Percentiles rank a stretch among this genome's conserved stretches.
phyloP scores from a whole-genome alignment of 495 filamentous ascomycete species.

The Penicillium desertorum region DNA sequence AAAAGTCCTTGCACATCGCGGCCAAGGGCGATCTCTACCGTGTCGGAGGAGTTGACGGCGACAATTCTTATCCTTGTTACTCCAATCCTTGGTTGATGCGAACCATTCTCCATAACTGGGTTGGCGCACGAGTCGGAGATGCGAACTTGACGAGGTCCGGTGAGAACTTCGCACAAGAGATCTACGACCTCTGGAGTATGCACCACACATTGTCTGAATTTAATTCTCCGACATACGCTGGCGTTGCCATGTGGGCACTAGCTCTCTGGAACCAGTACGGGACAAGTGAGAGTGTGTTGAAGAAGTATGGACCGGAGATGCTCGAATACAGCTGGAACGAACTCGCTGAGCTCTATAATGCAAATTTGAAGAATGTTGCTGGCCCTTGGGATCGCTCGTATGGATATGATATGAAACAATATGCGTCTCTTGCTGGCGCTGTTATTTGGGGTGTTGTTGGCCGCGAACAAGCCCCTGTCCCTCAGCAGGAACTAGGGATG shows the following conservation, averaged over 20 bases:
- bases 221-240: constrained; percentile 45
- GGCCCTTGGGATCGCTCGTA: constrained; percentile 48
- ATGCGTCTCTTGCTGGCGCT: constrained; percentile 37
- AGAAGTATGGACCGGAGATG: constrained; percentile 29
- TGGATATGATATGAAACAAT: constrained; percentile 46
- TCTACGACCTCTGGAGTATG: constrained; percentile 41
- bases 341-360: constrained; percentile 35
- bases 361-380: constrained; percentile 40
- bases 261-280: constrained; percentile 43
- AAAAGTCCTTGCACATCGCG: constrained; percentile 34
- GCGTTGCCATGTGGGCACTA: constrained; percentile 43
- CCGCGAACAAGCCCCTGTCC: constrained; percentile 28
- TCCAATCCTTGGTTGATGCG: constrained; percentile 48
- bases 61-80: constrained; percentile 46
- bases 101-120: constrained; percentile 38
- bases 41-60: constrained; percentile 44
- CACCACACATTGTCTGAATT: constrained; percentile 43
- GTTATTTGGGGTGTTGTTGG: constrained; percentile 41
- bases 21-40: constrained; percentile 43
- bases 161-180: constrained; percentile 33
- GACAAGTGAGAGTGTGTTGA: constrained; percentile 29
- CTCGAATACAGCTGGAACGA: constrained; percentile 35
- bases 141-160: constrained; percentile 39
- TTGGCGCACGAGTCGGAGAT: constrained; percentile 34
- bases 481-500: constrained; percentile 30